Evolutionary conservation across 2,329 filamentous ascomycete genomes (phyloP), one percentile per base, ranked within the genome.

Genomic region (Colletotrichum acutatum): DNA sequence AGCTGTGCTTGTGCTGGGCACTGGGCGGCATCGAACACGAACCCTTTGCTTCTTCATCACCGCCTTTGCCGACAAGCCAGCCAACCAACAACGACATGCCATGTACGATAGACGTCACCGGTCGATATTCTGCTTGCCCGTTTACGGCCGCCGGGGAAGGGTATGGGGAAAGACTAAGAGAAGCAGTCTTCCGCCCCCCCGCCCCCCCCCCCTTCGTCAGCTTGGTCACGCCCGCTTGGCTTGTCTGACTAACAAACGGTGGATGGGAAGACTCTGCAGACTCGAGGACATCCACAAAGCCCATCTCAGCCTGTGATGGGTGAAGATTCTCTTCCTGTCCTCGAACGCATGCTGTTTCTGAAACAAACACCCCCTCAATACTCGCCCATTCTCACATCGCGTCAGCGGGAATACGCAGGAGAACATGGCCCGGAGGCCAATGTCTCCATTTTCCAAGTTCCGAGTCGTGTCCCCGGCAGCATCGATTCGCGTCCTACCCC

Each of bases 371-470:
- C 59, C 59, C n/a, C 32, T 57, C 70, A 61, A 54, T 37, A 49
- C 42, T 59, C 54, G 34, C 28, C 70, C 42, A 53, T 53, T 61
- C 52, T 54, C 56, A 66, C 37, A 37, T 73, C 32, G 46, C 49
- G 56, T 65, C 42, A 56, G 19, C 66, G 70, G 60, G 37, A 65
- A 65, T 42, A 58, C 53, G 60, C 66, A 69, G 42, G 34, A 70
- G 66, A 60, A 34, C 22, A 42, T 56, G 22, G 19, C 49, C 65
- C 42, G 42, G 19, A 46, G 37, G 19, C 24, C 53, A 12, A 57
- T 28, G 19, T 65, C 28, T 34, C 37, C 19, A 60, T 24, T 9
- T 30, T 57, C 66, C 60, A 59, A 56, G 22, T 16, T 57, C 66
- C 60, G 66, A 49, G 22, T 16, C 54, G 54, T 59, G 54, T 26